phyloP scores from a whole-genome alignment of 78 protist species.

The Isochrysis galbana region DNA sequence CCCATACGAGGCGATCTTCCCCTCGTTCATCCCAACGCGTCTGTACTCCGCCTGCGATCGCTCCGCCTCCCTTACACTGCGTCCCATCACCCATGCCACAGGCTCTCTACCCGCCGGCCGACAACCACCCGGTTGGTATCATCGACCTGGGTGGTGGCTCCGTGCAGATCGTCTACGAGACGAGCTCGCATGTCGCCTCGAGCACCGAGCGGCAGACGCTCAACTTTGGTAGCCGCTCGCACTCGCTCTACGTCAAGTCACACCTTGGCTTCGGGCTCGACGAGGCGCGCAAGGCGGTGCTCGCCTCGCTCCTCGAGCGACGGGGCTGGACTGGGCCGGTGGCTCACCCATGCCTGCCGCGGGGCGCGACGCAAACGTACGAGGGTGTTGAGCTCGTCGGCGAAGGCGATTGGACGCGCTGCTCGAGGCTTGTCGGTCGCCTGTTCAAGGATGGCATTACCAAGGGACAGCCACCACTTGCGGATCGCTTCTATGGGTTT shows the following conservation, averaged over 20 bases:
- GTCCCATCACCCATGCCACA: no score
- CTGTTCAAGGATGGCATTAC: not conserved
- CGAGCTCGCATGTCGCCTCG: not conserved
- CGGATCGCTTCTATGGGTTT: not conserved
- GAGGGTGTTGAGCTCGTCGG: not conserved
- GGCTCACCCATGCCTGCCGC: not conserved
- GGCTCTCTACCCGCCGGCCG: not conserved
- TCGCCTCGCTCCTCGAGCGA: not conserved
- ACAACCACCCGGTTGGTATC: not conserved
- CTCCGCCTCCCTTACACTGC: no score
- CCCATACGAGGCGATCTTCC: no score
- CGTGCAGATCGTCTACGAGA: constrained; percentile 24
- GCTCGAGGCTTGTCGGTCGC: not conserved
- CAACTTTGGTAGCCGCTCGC: not conserved
- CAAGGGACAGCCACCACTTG: not conserved
- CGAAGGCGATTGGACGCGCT: not conserved
- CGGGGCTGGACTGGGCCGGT: not conserved
- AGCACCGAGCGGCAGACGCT: not conserved
- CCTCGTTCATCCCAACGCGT: no score
- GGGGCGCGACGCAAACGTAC: not conserved
- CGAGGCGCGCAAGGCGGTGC: not conserved
- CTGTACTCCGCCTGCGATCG: no score
- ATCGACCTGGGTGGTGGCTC: constrained; percentile 48
- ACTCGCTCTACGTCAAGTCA: not conserved
- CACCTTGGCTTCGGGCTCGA: constrained; percentile 31